Base-by-base conservation (phyloP, 768 basidiomycete species). In the Neoboletus magnificus region DNA sequence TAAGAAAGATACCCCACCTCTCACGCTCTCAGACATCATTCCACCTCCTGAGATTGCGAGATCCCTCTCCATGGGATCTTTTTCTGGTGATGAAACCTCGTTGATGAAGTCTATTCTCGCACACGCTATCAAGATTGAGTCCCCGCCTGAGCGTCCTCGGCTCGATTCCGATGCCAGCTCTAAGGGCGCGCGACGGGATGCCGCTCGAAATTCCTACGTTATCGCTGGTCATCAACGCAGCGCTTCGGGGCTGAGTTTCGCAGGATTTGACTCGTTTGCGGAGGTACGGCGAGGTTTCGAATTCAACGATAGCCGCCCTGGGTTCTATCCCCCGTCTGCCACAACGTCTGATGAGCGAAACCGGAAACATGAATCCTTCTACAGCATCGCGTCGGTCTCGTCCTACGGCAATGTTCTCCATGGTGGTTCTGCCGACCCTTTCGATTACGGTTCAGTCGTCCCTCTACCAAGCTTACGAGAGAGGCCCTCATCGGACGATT, bases 231-330 rank as follows among this genome's bases (percentile, higher is more conserved):
- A 77, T 41, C 67, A 73, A 2, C 71, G 76, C 30, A 65, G 66
- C 20, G 58, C 66, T 3, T 89, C 87, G 0, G 80, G 71, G 3
- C 66, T 81, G 48, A 90, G 88, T 66, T 91, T 92, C 61, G 76
- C 73, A 5, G 89, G 89, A 0, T 77, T 91, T 16, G 83, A 86
- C 44, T 86, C 87, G 0, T 92, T 90, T 59, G 84, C 86, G 20
- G 89, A 90, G 64, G 81, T 91, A n/a, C 75, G 89, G 30, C 79
- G 87, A 48, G 87, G 85, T 2, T 92, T 91, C 57, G 89, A 91
- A 65, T 91, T 88, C 67, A 76, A 76, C 27, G 75, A 79, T 9
- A 74, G 79, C 45, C 80, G 86, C 0, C 83, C 85, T 2, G 73
- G 79, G 2, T 89, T 88, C 68, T 90, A 87, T 62, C 85, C 85